Conservation (phyloP, 1,139 yeast genomes). For the Kodamaea anthophila region DNA sequence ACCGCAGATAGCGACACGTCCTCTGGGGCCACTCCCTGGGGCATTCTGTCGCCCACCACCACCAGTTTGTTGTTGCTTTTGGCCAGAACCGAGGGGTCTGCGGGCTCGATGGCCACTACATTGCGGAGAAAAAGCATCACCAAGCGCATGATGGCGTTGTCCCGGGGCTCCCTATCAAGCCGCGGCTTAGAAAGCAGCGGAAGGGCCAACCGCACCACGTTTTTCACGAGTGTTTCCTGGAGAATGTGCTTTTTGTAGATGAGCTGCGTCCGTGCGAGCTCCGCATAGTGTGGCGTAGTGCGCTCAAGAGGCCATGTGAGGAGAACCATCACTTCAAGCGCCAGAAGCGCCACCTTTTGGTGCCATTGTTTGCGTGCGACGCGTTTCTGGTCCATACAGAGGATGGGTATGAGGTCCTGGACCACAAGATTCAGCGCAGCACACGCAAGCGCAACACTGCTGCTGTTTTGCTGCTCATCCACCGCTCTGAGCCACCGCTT, state of each 20-base stretch:
- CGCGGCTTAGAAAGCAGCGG: slow-evolving; percentile 55
- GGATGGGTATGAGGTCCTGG: slow-evolving; percentile 68
- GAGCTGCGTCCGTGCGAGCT: slow-evolving; percentile 59
- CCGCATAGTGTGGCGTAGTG: slow-evolving; percentile 46
- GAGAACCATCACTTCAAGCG: slow-evolving; percentile 74
- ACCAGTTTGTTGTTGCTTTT: slow-evolving; percentile 25
- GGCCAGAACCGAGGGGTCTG: slow-evolving; percentile 44
- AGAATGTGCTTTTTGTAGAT: slow-evolving; percentile 67
- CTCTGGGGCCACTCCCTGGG: slow-evolving; percentile 48
- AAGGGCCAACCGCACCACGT: slow-evolving; percentile 63
- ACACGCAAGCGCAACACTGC: slow-evolving; percentile 84
- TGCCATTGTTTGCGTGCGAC: slow-evolving; percentile 45
- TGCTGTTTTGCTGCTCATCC: slow-evolving; percentile 63
- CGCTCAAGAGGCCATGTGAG: slow-evolving; percentile 77
- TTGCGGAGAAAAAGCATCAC: slow-evolving; percentile 74
- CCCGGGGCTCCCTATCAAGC: slow-evolving; percentile 60
- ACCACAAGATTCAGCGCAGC: slow-evolving; percentile 71
- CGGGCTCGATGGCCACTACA: slow-evolving; percentile 68
- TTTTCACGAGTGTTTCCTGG: slow-evolving; percentile 53
- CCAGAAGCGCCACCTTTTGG: slow-evolving; percentile 62
- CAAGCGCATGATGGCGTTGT: slow-evolving; percentile 65
- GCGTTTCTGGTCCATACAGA: slow-evolving; percentile 27
- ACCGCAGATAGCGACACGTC: slow-evolving; percentile 66
- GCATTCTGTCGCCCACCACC: slow-evolving; percentile 38
- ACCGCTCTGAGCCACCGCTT: slow-evolving; percentile 82